These are phyloP conservation scores for Grosmannia huntii DNA, from an alignment of 2,329 filamentous ascomycete genomes.

Conservation along the genomic window DNA sequence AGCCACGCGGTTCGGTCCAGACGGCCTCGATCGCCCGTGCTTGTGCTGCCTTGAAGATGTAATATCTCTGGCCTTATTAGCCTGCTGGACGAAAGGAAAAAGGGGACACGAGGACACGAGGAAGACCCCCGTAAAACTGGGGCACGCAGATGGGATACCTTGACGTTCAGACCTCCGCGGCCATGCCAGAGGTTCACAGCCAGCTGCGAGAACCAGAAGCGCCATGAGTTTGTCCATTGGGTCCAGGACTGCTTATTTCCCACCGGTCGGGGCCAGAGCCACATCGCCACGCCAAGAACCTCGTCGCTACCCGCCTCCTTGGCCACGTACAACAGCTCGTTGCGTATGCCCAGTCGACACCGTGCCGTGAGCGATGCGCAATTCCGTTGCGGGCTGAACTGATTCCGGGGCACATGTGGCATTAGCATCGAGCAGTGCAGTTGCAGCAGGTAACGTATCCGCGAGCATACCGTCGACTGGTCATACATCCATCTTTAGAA, in stretches of 20 bases:
- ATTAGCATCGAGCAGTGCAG: background rate
- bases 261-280: conserved; percentile 45
- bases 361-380: conserved; percentile 49
- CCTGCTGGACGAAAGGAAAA: background rate
- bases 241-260: conserved; percentile 35
- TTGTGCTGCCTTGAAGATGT: conserved; percentile 60
- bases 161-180: conserved; percentile 53
- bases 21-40: conserved; percentile 45
- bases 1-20: conserved; percentile 54
- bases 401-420: background rate
- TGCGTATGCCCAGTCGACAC: conserved; percentile 57
- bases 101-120: background rate
- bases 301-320: conserved; percentile 42
- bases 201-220: conserved; percentile 53
- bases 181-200: conserved; percentile 56
- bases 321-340: conserved; percentile 57
- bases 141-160: conserved; percentile 20
- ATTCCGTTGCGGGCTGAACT: conserved; percentile 29
- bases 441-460: background rate
- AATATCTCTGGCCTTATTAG: conserved; percentile 38
- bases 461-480: background rate
- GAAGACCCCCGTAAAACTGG: too few relatives aligned
- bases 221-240: conserved; percentile 50
- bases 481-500: background rate
- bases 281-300: conserved; percentile 60